These are phyloP conservation scores for Syzygium malaccense DNA, from an alignment of 441 rosid species.

Conservation along the genomic window DNA sequence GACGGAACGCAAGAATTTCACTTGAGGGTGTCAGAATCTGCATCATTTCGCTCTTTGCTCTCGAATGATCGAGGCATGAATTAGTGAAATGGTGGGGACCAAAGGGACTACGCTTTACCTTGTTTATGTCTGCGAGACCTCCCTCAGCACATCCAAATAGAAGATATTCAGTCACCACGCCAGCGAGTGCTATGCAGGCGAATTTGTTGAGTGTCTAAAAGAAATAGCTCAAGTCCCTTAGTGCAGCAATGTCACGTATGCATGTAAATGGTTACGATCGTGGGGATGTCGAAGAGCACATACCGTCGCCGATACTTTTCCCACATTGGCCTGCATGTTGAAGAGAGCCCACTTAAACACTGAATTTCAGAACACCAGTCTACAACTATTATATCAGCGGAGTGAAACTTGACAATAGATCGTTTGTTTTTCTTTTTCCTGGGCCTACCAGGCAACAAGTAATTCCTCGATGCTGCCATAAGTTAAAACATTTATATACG, in stretches of 20 bases:
- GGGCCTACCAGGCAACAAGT: not conserved
- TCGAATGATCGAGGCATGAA: not conserved
- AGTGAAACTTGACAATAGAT: not conserved
- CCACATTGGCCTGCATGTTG: constrained; percentile 52
- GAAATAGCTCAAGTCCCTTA: not conserved
- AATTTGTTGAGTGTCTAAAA: constrained; percentile 77
- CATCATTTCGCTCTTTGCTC: not conserved
- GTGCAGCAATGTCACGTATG: not conserved
- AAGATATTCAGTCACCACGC: constrained; percentile 75
- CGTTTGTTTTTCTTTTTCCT: not conserved
- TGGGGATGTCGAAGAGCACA: constrained; percentile 7
- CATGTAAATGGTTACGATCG: not conserved
- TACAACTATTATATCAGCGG: not conserved
- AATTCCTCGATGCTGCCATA: not conserved
- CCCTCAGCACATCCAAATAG: constrained; percentile 80
- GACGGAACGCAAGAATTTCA: not conserved
- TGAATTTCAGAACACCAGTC: not conserved
- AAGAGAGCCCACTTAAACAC: not conserved
- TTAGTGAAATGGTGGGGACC: not conserved
- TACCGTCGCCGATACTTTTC: constrained; percentile 73
- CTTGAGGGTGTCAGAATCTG: not conserved
- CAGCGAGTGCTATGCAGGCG: constrained; percentile 86
- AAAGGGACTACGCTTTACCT: constrained; percentile 29
- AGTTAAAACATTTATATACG: not conserved
- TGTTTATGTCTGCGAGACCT: constrained; percentile 75